Percentiles rank a stretch among this genome's conserved stretches.
Evolutionary conservation across 768 basidiomycete genomes (phyloP).

Genomic region (Agaricus subrufescens): DNA sequence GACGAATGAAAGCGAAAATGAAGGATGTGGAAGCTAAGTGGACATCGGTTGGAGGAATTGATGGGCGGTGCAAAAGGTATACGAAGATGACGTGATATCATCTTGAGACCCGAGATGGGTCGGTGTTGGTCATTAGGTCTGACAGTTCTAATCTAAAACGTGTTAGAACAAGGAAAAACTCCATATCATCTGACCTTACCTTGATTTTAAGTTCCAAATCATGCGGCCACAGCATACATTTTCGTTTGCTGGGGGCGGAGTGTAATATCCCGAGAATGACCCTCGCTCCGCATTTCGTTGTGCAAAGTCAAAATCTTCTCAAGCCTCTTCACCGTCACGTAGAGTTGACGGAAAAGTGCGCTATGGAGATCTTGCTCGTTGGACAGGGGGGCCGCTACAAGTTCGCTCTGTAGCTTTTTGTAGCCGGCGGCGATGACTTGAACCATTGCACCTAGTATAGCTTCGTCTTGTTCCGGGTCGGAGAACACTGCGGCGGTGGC

Average conservation of each 20-base stretch:
- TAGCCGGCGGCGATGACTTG: slow-evolving; percentile 8
- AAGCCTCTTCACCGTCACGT: slow-evolving; percentile 9
- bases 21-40: too few species aligned
- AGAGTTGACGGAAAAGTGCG: slow-evolving; percentile 8
- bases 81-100: too few species aligned
- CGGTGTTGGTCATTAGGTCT: too few species aligned
- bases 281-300: slow-evolving; percentile 7
- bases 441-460: background rate
- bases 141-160: too few species aligned
- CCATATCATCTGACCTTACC: background rate
- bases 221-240: slow-evolving; percentile 4
- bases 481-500: slow-evolving; percentile 10
- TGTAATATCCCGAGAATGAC: slow-evolving; percentile 1
- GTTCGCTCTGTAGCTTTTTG: slow-evolving; percentile 4
- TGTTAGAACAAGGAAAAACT: too few species aligned
- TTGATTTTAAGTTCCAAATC: background rate
- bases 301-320: slow-evolving; percentile 5
- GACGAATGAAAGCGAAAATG: too few species aligned
- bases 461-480: slow-evolving; percentile 9
- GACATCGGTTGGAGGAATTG: too few species aligned
- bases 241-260: slow-evolving; percentile 4
- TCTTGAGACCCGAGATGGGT: too few species aligned
- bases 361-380: slow-evolving; percentile 8
- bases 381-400: background rate
- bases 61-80: too few species aligned